Conservation (phyloP, 805 yeast genomes). For the Candida ascalaphidarum region DNA sequence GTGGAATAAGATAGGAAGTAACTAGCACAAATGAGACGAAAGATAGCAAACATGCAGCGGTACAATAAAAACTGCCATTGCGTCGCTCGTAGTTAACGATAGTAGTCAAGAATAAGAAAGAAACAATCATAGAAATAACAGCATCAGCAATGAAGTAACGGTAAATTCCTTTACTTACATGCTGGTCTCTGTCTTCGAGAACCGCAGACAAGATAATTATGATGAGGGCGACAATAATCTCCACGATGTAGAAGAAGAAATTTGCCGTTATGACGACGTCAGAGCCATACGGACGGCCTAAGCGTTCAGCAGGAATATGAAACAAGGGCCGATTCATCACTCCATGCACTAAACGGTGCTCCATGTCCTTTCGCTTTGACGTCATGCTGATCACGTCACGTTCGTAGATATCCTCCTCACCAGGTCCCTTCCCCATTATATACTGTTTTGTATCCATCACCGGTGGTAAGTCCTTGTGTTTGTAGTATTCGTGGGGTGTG, state of each 20-base stretch:
- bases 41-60: constrained; percentile 23
- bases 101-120: constrained; percentile 26
- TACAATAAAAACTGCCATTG: constrained; percentile 33
- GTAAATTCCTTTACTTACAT: constrained; percentile 18
- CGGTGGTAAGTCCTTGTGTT: constrained; percentile 16
- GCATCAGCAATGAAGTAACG: constrained; percentile 29
- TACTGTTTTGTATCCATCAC: constrained; percentile 12
- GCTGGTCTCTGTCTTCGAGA: constrained; percentile 13
- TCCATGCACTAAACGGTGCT: constrained; percentile 16
- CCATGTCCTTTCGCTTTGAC: constrained; percentile 15
- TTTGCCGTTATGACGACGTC: constrained; percentile 13
- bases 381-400: constrained; percentile 10
- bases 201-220: constrained; percentile 19
- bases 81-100: constrained; percentile 29
- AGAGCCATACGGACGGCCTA: constrained; percentile 3
- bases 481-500: constrained; percentile 2
- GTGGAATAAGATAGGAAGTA: constrained; percentile 17
- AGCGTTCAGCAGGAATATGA: constrained; percentile 10
- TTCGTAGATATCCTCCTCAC: no score
- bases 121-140: constrained; percentile 20
- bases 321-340: constrained; percentile 27
- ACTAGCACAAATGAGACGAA: constrained; percentile 26
- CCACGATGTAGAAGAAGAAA: constrained; percentile 21
- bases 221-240: constrained; percentile 18
- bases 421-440: not conserved